Conservation (phyloP, 805 yeast species). For the Yamadazyma endophytica region DNA sequence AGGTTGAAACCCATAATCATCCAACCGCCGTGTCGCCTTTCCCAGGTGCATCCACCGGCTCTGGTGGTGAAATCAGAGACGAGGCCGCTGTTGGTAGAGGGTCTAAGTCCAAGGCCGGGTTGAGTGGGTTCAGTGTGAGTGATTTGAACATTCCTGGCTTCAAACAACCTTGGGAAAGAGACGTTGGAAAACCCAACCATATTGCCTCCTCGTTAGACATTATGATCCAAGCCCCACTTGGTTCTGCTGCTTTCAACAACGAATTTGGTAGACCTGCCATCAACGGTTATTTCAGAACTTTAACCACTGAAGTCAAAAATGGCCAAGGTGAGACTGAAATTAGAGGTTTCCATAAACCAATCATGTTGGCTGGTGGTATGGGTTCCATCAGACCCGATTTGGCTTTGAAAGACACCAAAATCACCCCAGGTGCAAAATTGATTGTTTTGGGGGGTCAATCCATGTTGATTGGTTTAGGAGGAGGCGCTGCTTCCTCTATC, state of each 20-base stretch:
- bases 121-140: constrained; percentile 88
- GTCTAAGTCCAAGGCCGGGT: constrained; percentile 93
- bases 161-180: constrained; percentile 92
- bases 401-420: constrained; percentile 80
- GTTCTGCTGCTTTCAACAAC: constrained; percentile 96
- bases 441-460: constrained; percentile 97
- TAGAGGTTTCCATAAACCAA: constrained; percentile 98
- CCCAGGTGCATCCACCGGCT: constrained; percentile 99
- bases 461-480: constrained; percentile 98
- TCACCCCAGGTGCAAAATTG: constrained; percentile 87
- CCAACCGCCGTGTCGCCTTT: constrained; percentile 99
- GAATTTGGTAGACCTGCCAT: constrained; percentile 99
- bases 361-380: constrained; percentile 99
- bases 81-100: constrained; percentile 99
- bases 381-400: constrained; percentile 94
- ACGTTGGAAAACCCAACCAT: constrained; percentile 86
- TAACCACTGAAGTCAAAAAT: constrained; percentile 73
- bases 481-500: constrained; percentile 98
- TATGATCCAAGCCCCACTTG: constrained; percentile 96
- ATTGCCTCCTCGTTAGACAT: constrained; percentile 91
- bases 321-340: constrained; percentile 62
- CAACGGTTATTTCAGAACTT: constrained; percentile 92
- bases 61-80: constrained; percentile 99
- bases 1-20: constrained; percentile 98
- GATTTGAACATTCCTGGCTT: constrained; percentile 83